Conservation (phyloP, 805 yeast genomes). For the Saccharomycopsis sp. region DNA sequence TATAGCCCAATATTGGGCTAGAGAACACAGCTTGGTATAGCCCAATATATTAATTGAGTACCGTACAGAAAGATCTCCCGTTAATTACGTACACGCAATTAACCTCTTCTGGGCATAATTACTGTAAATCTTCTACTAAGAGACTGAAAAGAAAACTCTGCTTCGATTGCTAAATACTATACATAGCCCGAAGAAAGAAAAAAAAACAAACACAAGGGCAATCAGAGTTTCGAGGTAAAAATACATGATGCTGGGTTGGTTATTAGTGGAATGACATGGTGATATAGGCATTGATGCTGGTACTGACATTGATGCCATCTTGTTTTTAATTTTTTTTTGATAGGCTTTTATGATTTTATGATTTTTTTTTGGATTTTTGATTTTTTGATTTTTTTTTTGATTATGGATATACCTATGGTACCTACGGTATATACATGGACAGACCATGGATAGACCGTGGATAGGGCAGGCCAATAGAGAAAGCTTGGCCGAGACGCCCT, state of each 20-base stretch:
- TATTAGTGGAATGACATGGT: conserved; percentile 9
- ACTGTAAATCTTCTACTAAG: not conserved
- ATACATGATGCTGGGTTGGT: conserved; percentile 16
- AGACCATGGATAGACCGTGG: not conserved
- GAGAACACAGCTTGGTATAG: too few relatives aligned
- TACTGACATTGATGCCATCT: too few relatives aligned
- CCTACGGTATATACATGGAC: not conserved
- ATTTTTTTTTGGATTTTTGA: not conserved
- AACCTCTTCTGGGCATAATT: not conserved
- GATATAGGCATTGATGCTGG: too few relatives aligned
- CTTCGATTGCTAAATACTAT: conserved; percentile 16
- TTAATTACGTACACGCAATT: not conserved
- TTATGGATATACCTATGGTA: too few relatives aligned
- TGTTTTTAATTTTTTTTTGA: conserved; percentile 8
- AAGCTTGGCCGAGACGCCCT: too few relatives aligned
- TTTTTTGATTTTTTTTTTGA: not conserved
- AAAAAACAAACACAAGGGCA: conserved; percentile 13
- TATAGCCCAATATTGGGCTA: too few relatives aligned
- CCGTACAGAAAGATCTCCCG: not conserved
- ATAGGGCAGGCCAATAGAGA: not conserved
- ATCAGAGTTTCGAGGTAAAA: conserved; percentile 19
- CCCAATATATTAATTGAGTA: too few relatives aligned
- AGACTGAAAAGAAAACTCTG: conserved; percentile 9
- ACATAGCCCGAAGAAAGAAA: conserved; percentile 18
- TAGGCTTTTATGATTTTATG: conserved; percentile 8